Evolutionary conservation across 352 stramenopile genomes (phyloP), one percentile per base, ranked within the genome.

Genomic region (Phytophthora megakarya): DNA sequence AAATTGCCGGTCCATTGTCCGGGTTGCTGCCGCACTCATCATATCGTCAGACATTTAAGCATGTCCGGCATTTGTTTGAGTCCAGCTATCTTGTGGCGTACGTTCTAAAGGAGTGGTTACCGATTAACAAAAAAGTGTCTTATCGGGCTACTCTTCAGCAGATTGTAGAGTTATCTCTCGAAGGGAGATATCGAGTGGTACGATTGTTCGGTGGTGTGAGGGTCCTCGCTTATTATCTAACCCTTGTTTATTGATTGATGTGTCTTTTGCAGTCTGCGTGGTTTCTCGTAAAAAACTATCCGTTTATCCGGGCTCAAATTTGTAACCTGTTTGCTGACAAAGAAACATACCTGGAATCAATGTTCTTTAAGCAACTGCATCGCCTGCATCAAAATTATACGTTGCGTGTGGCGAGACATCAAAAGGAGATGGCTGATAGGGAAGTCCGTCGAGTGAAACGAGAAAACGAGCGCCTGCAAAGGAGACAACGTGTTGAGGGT

Each of bases 291-390:
- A 87, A 92, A 35, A 93, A 95, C 25, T 92, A 81, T 32, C 73
- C 82, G 8, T 95, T 95, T 28, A 89, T 95, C n/a, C 70, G 78
- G 32, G 78, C 76, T 26, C 86, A 95, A 56, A 89, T 95, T 35
- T 89, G 52, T 32, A 88, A 91, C 64, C 42, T 95, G 26, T 90
- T 92, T 23, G 57, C 78, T 0, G 81, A 93, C 43, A 90, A 91
- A 48, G 81, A 92, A 22, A 60, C 72, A 15, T 95, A 92, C 43
- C 61, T 93, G 23, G 69, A 93, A 18, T 95, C 82, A 15, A 92
- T 92, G 81, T 95, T 95, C 54, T 93, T 95, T 61, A 90, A 86
- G 59, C 84, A 95, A 42, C 66, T 95, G 16, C 79, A 92, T 38
- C 80, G 86, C 22, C 56, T 93, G 56, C 72, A 85, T 56, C 79